Evolutionary conservation across 148 eudicot species (phyloP).

Genomic region (Oxyria digyna): DNA sequence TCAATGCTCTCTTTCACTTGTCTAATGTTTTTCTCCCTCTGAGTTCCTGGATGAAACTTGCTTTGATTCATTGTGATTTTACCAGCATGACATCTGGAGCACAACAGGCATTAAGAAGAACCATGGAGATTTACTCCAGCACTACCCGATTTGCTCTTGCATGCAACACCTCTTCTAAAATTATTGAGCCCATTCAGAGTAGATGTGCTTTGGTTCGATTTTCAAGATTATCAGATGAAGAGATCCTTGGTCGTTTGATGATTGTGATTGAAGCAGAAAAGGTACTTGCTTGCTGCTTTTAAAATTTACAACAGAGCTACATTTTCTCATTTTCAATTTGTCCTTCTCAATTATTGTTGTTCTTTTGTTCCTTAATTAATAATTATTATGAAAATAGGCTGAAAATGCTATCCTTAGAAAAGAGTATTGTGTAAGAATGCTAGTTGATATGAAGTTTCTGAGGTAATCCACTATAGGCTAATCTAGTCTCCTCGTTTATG

Average conservation of each 20-base stretch:
- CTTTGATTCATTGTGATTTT: slow-evolving; percentile 6
- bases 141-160: slow-evolving; percentile 98
- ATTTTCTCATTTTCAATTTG: not conserved
- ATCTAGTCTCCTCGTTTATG: not conserved
- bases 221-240: slow-evolving; percentile 89
- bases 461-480: not conserved
- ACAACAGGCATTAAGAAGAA: slow-evolving; percentile 92
- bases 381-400: not conserved
- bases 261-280: slow-evolving; percentile 76
- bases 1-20: not conserved
- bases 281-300: slow-evolving; percentile 23
- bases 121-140: slow-evolving; percentile 94
- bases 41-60: not conserved
- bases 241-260: slow-evolving; percentile 94
- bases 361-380: not conserved
- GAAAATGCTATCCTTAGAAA: not conserved
- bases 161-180: slow-evolving; percentile 84
- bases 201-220: slow-evolving; percentile 96
- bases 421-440: not conserved
- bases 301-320: not conserved
- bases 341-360: not conserved
- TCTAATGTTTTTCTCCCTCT: not conserved
- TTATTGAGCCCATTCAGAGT: slow-evolving; percentile 98
- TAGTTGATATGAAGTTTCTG: no score
- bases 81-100: slow-evolving; percentile 98